These are phyloP conservation scores for Rhodotorula paludigena DNA, from an alignment of 768 basidiomycete species.

Conservation along the genomic window DNA sequence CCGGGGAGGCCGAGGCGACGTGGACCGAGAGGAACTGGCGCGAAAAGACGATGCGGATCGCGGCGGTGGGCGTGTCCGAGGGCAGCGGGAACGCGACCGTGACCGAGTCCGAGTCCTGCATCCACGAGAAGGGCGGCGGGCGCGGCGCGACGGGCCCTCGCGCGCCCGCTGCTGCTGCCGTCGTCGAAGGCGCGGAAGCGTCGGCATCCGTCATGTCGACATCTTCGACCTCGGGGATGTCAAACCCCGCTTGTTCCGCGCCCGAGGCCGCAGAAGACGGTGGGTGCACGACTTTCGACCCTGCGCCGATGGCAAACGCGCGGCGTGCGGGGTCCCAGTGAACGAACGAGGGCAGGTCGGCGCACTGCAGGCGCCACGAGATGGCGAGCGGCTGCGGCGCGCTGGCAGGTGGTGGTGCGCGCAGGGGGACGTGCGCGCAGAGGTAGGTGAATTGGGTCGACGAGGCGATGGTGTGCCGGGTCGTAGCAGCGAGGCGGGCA, in stretches of 20 bases:
- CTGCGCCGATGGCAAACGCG: conserved; percentile 9
- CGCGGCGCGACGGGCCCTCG: conserved; percentile 42
- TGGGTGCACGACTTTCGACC: background rate
- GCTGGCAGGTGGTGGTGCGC: background rate
- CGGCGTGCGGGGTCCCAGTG: background rate
- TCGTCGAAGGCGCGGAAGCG: too few species aligned
- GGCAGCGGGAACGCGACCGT: conserved; percentile 82
- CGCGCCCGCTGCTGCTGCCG: background rate
- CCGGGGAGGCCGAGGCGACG: conserved; percentile 48
- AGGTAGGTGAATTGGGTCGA: conserved; percentile 26
- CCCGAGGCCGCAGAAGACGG: background rate
- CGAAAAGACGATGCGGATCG: conserved; percentile 66
- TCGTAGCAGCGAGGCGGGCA: background rate
- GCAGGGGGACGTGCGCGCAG: conserved; percentile 1
- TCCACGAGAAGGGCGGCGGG: conserved; percentile 87
- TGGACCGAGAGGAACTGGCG: conserved; percentile 62
- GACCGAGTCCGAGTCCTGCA: conserved; percentile 74
- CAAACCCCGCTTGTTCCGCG: too few species aligned
- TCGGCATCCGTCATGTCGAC: too few species aligned
- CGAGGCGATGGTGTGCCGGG: conserved; percentile 16
- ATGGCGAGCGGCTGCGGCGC: background rate
- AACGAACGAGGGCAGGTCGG: conserved; percentile 23
- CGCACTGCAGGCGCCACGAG: conserved; percentile 4
- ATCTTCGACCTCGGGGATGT: background rate
- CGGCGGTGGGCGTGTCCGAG: conserved; percentile 58